A percentile compares a stretch with the other conserved stretches of the same genome.
Evolutionary conservation across 1,284 basidiomycete genomes (phyloP).

Genomic region (Austroboletus niveus): DNA sequence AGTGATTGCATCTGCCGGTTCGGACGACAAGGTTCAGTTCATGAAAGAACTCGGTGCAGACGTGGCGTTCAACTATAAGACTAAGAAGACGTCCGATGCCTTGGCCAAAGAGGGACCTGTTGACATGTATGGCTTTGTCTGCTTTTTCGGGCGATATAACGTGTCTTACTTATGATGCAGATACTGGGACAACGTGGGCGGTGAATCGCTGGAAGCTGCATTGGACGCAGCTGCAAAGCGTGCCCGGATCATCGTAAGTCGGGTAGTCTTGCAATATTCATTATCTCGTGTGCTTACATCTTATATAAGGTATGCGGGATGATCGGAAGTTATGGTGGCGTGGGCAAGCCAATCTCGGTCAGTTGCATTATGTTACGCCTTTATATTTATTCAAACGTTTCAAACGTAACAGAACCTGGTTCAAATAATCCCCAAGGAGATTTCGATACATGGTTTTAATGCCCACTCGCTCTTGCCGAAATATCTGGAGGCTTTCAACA

Average conservation of each 20-base stretch:
- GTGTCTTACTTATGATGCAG: constrained; percentile 27
- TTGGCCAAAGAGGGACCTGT: constrained; percentile 24
- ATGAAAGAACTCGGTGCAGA: constrained; percentile 38
- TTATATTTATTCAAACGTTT: background rate
- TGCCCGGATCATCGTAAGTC: constrained; percentile 45
- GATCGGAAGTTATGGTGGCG: constrained; percentile 7
- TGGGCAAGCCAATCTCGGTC: constrained; percentile 5
- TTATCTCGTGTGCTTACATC: background rate
- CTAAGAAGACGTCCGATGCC: constrained; percentile 24
- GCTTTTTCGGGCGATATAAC: background rate
- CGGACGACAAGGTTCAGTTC: constrained; percentile 39
- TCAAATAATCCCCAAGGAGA: constrained; percentile 6
- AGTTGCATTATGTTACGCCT: background rate
- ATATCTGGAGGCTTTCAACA: constrained; percentile 8
- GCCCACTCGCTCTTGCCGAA: constrained; percentile 2
- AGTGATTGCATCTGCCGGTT: constrained; percentile 40
- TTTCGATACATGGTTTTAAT: constrained; percentile 11
- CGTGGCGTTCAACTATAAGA: constrained; percentile 40
- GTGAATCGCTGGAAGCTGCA: constrained; percentile 60
- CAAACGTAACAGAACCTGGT: constrained; percentile 6
- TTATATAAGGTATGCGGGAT: constrained; percentile 20
- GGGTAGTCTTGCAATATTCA: background rate
- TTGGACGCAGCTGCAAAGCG: constrained; percentile 49
- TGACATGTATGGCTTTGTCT: constrained; percentile 13
- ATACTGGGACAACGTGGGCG: constrained; percentile 62